Evolutionary conservation across 805 yeast species (phyloP), one percentile per base, ranked within the genome.

Genomic region (Saturnispora besseyi): DNA sequence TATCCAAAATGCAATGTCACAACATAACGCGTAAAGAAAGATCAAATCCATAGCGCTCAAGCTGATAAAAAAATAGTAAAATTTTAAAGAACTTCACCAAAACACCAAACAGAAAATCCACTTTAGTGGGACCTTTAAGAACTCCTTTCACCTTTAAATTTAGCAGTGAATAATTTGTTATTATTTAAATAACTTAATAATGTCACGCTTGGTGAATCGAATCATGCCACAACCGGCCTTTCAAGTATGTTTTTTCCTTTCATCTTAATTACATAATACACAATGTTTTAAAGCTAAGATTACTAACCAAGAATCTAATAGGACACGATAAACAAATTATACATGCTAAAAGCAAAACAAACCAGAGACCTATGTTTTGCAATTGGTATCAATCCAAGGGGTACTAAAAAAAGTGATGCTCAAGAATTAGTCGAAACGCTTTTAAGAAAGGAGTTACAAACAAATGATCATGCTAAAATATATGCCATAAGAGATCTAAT

Each of bases 401-500:
- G 36, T 11, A 49, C 37, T 13, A 40, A 37, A 18, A 51, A 47
- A 36, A 32, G 36, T 29, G 53, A 50, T 29, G 41, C 52, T 34
- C 40, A 41, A 26, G 28, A 41, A 31, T n/a, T 45, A 29, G 45
- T 51, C 22, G 49, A 44, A 36, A 18, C 28, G n/a, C 36, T 28
- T 21, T 31, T 51, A 12, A 22, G 30, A 11, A 11, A 30, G n/a
- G 29, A 43, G 1, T 57, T 60, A 32, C 31, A 49, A 22, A 57
- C 61, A n/a, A 63, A 68, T 21, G 77, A 74, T 48, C 57, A 61
- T 5, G 69, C 73, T 43, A 66, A 77, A 48, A 62, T 79, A 26
- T 60, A 69, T 41, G 73, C 81, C 1, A 61, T 78, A 13, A 66
- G 72, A 32, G 66, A 72, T 30, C 52, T 79, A 13, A 72, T 79